A percentile compares a stretch with the other conserved stretches of the same genome.
Evolutionary conservation across 2,329 filamentous ascomycete species (phyloP).

Genomic region (Aspergillus quadricinctus): DNA sequence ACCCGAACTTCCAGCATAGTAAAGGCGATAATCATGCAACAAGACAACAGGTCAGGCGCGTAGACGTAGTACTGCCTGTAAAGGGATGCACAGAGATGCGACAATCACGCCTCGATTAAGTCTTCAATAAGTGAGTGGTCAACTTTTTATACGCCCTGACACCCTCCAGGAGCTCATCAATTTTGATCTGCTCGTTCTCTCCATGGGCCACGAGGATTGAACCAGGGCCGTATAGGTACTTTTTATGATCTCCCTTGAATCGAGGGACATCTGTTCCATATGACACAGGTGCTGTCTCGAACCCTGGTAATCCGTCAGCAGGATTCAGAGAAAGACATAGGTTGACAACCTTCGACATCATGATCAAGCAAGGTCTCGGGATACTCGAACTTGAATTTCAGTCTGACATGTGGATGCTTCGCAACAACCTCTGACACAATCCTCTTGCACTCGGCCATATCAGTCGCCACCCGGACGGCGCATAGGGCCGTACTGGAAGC

Average conservation of each 20-base stretch:
- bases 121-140: neutral
- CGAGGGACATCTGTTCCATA: conserved; percentile 41
- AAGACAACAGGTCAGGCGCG: no score
- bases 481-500: conserved; percentile 38
- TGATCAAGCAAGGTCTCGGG: conserved; percentile 37
- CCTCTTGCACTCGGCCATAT: conserved; percentile 31
- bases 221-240: conserved; percentile 39
- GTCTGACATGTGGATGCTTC: conserved; percentile 29
- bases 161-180: conserved; percentile 36
- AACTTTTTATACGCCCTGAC: conserved; percentile 35
- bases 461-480: conserved; percentile 36
- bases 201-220: conserved; percentile 39
- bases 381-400: conserved; percentile 36
- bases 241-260: conserved; percentile 29
- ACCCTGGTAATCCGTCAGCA: conserved; percentile 22
- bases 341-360: conserved; percentile 23
- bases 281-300: conserved; percentile 33
- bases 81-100: neutral
- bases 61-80: no score
- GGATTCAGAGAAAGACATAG: no score
- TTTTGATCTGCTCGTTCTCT: conserved; percentile 33
- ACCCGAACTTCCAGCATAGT: no score
- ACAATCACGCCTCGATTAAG: neutral
- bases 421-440: conserved; percentile 30
- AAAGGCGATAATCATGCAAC: no score